Evolutionary conservation across 331 rosid species (phyloP).

Genomic region (Malus hybrid): DNA sequence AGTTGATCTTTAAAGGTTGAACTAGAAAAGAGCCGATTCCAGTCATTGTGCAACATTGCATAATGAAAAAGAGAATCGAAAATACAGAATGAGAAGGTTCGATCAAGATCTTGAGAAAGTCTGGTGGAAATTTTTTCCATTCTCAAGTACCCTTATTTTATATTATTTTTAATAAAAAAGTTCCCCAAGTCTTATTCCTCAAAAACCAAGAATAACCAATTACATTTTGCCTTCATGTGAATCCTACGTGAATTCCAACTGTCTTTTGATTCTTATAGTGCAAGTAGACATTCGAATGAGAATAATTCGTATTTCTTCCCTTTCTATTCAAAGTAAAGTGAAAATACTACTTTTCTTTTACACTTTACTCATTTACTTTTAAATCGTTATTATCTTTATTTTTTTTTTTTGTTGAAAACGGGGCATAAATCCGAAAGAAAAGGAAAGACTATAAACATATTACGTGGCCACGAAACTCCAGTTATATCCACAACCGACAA

Average conservation of each 20-base stretch:
- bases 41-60: neutral
- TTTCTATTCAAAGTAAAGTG: neutral
- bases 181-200: neutral
- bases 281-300: neutral
- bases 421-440: no score
- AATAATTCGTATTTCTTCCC: neutral
- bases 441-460: no score
- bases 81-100: no score
- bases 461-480: no score
- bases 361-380: neutral
- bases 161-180: no score
- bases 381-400: neutral
- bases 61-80: neutral
- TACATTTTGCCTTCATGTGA: neutral
- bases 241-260: neutral
- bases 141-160: neutral
- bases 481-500: rapidly evolving
- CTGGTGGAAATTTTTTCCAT: no score
- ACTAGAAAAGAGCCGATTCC: neutral
- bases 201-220: neutral
- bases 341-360: neutral
- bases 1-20: no score
- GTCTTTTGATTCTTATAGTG: neutral
- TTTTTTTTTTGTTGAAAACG: no score
- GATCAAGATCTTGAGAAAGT: no score